Evolutionary conservation across 2,329 filamentous ascomycete species (phyloP).

Genomic region (Ascochyta rabiei): DNA sequence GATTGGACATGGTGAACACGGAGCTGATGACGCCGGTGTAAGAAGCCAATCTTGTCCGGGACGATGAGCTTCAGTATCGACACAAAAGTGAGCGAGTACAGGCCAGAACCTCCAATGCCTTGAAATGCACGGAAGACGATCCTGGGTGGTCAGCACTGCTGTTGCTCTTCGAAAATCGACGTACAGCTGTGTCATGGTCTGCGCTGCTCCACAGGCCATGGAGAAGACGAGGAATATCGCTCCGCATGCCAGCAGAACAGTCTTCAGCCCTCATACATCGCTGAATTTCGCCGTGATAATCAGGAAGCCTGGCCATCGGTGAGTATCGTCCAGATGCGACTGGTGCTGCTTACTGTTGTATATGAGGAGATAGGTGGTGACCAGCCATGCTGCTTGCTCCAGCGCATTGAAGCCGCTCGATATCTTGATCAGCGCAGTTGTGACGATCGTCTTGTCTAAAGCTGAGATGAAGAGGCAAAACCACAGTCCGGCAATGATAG

Average conservation of each 20-base stretch:
- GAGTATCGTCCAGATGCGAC: not conserved
- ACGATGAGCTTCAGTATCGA: constrained; percentile 37
- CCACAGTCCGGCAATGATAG: constrained; percentile 41
- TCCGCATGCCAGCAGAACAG: constrained; percentile 28
- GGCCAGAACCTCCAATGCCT: constrained; percentile 56
- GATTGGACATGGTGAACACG: constrained; percentile 51
- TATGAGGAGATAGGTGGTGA: constrained; percentile 42
- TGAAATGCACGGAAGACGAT: constrained; percentile 51
- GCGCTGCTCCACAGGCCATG: constrained; percentile 38
- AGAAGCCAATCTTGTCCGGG: constrained; percentile 43
- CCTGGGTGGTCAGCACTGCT: constrained; percentile 19
- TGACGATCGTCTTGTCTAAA: constrained; percentile 42
- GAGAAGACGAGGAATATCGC: constrained; percentile 39
- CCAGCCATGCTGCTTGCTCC: constrained; percentile 39
- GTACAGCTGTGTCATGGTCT: constrained; percentile 41
- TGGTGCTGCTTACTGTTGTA: constrained; percentile 30
- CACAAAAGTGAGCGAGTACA: constrained; percentile 53
- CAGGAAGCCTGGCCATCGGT: constrained; percentile 33
- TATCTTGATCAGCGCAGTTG: constrained; percentile 40
- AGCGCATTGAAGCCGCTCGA: constrained; percentile 36
- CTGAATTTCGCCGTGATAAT: constrained; percentile 44
- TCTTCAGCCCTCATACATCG: constrained; percentile 39
- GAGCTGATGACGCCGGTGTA: constrained; percentile 41
- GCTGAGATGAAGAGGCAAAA: constrained; percentile 43
- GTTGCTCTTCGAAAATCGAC: not conserved